These are phyloP conservation scores for Hirsutella rhossiliensis DNA, from an alignment of 2,329 filamentous ascomycete genomes.

Conservation along the genomic window DNA sequence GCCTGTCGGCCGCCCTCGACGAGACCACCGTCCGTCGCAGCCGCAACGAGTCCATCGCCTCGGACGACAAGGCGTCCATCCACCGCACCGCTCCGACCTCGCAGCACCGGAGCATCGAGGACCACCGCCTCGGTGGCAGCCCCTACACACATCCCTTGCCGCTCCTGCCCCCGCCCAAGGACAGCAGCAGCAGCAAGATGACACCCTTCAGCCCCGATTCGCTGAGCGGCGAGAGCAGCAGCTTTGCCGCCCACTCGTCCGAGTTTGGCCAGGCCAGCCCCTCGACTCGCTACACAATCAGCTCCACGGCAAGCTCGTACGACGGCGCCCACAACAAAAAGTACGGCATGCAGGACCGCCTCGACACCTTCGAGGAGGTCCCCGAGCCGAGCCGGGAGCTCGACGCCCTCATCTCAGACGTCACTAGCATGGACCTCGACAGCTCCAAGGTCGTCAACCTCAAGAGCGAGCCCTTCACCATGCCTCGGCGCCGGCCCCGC, in stretches of 20 bases:
- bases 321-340: conserved; percentile 12
- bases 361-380: conserved; percentile 17
- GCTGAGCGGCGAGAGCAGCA: conserved; percentile 5
- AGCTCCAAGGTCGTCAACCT: conserved; percentile 30
- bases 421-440: conserved; percentile 26
- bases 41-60: conserved; percentile 2
- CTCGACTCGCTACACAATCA: conserved; percentile 11
- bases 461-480: conserved; percentile 34
- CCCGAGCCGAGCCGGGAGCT: conserved; percentile 5
- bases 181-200: neutral
- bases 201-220: conserved; percentile 5
- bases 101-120: conserved; percentile 5
- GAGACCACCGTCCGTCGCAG: conserved; percentile 15
- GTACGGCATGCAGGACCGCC: conserved; percentile 11
- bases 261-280: conserved; percentile 5
- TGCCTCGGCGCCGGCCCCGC: conserved; percentile 40
- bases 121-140: conserved; percentile 1
- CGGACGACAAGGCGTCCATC: conserved; percentile 4
- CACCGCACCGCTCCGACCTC: neutral
- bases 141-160: neutral
- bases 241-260: neutral
- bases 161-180: conserved; percentile 2
- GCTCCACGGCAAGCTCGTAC: conserved; percentile 16
- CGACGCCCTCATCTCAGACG: conserved; percentile 17
- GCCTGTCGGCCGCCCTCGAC: conserved; percentile 52